Conservation (phyloP, 73 alveolate species). For the Uronychia binucleata region DNA sequence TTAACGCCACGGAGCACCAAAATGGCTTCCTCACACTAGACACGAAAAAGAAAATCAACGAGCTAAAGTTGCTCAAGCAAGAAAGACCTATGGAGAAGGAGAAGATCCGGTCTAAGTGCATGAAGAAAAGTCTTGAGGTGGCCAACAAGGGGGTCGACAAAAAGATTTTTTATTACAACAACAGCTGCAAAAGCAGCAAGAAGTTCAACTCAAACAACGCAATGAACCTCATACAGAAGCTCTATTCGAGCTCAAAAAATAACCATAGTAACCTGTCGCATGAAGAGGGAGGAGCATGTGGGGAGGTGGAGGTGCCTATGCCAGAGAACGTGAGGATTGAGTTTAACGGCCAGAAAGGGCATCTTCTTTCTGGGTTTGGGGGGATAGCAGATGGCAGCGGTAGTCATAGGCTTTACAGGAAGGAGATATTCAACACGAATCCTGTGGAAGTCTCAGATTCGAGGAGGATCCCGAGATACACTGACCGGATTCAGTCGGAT, state of each 20-base stretch:
- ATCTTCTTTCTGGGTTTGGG: no score
- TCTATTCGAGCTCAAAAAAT: not conserved
- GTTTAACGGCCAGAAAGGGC: not conserved
- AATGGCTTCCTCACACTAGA: not conserved
- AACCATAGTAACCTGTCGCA: not conserved
- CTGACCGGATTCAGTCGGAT: not conserved
- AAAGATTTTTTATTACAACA: not conserved
- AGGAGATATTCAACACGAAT: not conserved
- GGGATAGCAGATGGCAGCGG: not conserved
- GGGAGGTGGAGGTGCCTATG: not conserved
- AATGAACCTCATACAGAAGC: not conserved
- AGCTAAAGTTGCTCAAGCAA: not conserved
- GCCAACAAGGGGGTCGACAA: not conserved
- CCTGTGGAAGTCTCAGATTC: not conserved
- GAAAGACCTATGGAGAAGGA: not conserved
- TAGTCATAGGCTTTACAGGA: not conserved
- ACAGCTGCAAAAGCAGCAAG: not conserved
- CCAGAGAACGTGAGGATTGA: not conserved
- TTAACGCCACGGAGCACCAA: not conserved
- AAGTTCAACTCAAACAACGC: not conserved
- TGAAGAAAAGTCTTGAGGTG: not conserved
- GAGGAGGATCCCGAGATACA: not conserved
- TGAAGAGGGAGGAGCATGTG: not conserved
- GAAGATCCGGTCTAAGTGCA: not conserved
- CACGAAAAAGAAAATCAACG: not conserved